Evolutionary conservation across 257 asterid genomes (phyloP), one percentile per base, ranked within the genome.

Genomic region (Scutellaria barbata): DNA sequence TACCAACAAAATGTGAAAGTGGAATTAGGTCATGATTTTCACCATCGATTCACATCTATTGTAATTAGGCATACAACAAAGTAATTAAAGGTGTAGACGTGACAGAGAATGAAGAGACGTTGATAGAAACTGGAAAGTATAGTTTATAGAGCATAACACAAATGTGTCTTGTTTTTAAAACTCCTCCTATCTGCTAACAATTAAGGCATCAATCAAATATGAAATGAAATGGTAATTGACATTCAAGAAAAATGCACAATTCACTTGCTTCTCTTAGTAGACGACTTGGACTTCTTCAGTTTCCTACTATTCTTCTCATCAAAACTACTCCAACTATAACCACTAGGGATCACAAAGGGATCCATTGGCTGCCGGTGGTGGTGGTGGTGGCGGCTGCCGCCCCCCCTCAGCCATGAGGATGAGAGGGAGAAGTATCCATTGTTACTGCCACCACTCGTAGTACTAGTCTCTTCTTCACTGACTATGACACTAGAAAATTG

Each of bases 271-370:
- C 73, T 86, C 78, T 87, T 86, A 3, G 69, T 80, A 35, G 97
- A 86, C 75, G 97, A 86, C 76, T 82, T 89, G 51, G 91, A 79
- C 76, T 81, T 94, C 54, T 72, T 91, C 83, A 76, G 51, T 62
- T 82, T 87, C 86, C 83, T 81, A 40, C 83, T 81, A 40, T 68
- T 86, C 77, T 85, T 89, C 25, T 75, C 90, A 63, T 86, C 92
- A 55, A 83, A 82, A 54, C 89, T 85, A 72, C 93, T 80, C 96
- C 96, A 91, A 33, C 69, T 77, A 71, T 94, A 91, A 6, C 85
- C 95, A 20, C 66, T 63, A 10, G 99, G 96, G 41, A 94, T 87
- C 17, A 81, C 87, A 56, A 91, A 94, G 6, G 97, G 96, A 72
- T 94, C 92, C 18, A 9, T 54, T 63, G 63, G 74, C 77, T 52